phyloP scores from a whole-genome alignment of 495 filamentous ascomycete genomes.

The Tricharina praecox region DNA sequence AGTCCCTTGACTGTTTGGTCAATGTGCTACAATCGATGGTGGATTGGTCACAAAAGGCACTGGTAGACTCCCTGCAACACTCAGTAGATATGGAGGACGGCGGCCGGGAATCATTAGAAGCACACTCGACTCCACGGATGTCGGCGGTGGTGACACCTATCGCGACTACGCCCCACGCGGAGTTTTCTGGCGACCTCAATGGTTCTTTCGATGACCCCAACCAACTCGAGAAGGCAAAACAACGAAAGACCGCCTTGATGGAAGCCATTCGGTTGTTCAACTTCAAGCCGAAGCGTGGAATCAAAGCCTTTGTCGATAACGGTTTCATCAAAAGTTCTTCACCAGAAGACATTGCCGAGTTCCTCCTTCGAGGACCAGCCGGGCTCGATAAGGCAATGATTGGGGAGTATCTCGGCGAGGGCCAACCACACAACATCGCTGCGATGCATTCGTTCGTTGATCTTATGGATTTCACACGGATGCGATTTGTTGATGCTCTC shows the following conservation, averaged over 20 bases:
- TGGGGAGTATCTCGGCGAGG: constrained; percentile 90
- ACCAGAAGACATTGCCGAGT: constrained; percentile 69
- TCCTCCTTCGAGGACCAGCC: constrained; percentile 55
- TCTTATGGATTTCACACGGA: constrained; percentile 81
- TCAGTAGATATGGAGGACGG: constrained; percentile 13
- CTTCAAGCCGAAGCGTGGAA: constrained; percentile 88
- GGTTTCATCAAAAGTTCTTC: constrained; percentile 66
- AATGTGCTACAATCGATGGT: constrained; percentile 77
- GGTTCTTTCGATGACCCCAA: constrained; percentile 54
- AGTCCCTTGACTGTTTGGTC: constrained; percentile 73
- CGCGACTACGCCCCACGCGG: constrained; percentile 17
- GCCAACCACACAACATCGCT: constrained; percentile 75
- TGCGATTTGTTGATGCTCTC: constrained; percentile 82
- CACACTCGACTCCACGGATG: constrained; percentile 15
- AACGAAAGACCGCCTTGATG: constrained; percentile 75
- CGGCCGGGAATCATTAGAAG: constrained; percentile 21
- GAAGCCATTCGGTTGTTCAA: constrained; percentile 90
- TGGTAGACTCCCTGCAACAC: constrained; percentile 37
- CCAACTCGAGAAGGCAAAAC: constrained; percentile 83
- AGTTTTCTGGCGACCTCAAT: constrained; percentile 13
- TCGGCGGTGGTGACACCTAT: constrained; percentile 19
- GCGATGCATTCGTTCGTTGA: constrained; percentile 99
- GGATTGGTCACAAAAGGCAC: constrained; percentile 72
- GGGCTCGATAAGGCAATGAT: constrained; percentile 76
- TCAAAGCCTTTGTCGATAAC: constrained; percentile 65